These are phyloP conservation scores for Cladophialophora immunda DNA, from an alignment of 2,329 filamentous ascomycete species.

Conservation along the genomic window DNA sequence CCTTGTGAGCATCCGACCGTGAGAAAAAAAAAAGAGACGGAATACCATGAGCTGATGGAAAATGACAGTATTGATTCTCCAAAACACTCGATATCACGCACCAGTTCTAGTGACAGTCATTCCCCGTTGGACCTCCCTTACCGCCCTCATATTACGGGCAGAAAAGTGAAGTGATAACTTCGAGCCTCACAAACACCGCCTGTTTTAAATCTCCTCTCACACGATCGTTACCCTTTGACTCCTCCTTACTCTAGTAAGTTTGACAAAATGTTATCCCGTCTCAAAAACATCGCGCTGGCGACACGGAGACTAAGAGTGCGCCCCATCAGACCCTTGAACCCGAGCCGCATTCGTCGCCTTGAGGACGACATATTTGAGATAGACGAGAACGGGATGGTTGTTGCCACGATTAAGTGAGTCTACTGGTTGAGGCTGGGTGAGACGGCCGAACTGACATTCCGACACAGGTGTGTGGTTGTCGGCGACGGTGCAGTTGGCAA, in stretches of 20 bases:
- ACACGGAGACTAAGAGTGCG: conserved; percentile 25
- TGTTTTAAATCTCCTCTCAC: conserved; percentile 12
- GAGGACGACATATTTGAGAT: conserved; percentile 22
- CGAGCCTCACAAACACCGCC: conserved; percentile 13
- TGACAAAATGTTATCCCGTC: conserved; percentile 16
- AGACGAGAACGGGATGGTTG: conserved; percentile 59
- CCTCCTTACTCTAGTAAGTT: conserved; percentile 26
- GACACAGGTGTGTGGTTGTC: conserved; percentile 89
- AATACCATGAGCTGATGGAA: conserved; percentile 13
- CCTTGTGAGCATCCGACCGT: conserved; percentile 24
- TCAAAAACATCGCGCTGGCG: conserved; percentile 18
- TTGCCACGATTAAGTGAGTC: conserved; percentile 70
- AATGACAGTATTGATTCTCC: conserved; percentile 15
- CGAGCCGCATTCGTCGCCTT: conserved; percentile 25
- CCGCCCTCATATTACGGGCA: conserved; percentile 16
- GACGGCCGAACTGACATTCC: conserved; percentile 38
- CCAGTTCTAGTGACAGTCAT: background rate
- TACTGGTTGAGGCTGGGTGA: conserved; percentile 24
- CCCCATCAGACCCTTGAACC: conserved; percentile 21
- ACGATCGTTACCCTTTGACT: conserved; percentile 16
- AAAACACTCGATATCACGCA: conserved; percentile 8
- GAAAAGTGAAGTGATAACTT: conserved; percentile 15
- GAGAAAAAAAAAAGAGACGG: conserved; percentile 24
- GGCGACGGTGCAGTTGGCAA: conserved; percentile 99
- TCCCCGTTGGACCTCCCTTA: conserved; percentile 7